A percentile compares a stretch with the other conserved stretches of the same genome.
Evolutionary conservation across 1,284 basidiomycete genomes (phyloP).

Genomic region (Microbotryum scabiosae): DNA sequence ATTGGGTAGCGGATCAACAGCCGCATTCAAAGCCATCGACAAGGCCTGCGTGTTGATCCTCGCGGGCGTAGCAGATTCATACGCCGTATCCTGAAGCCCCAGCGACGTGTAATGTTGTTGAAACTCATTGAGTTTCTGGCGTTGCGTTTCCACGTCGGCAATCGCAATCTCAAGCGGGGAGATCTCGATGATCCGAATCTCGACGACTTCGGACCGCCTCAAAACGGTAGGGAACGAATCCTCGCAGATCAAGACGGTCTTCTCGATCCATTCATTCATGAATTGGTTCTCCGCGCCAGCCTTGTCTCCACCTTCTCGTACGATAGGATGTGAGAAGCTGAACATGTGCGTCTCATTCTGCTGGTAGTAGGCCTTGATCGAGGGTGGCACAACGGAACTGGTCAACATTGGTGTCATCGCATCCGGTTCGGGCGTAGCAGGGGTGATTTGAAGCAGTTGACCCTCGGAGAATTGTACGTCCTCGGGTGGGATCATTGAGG

Average conservation of each 20-base stretch:
- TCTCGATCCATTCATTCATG: slow-evolving; percentile 64
- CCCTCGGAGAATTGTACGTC: slow-evolving; percentile 71
- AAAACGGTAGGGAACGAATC: slow-evolving; percentile 88
- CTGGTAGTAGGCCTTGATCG: slow-evolving; percentile 78
- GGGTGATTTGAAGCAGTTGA: slow-evolving; percentile 79
- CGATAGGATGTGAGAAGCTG: slow-evolving; percentile 62
- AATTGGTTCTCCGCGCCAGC: slow-evolving; percentile 28
- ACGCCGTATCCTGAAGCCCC: background rate
- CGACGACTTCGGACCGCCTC: slow-evolving; percentile 79
- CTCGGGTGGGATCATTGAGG: slow-evolving; percentile 64
- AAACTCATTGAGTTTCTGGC: slow-evolving; percentile 64
- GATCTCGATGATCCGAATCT: slow-evolving; percentile 63
- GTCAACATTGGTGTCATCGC: slow-evolving; percentile 68
- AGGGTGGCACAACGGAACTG: slow-evolving; percentile 67
- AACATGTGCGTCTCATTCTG: slow-evolving; percentile 50
- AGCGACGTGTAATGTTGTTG: slow-evolving; percentile 63
- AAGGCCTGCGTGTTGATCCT: slow-evolving; percentile 58
- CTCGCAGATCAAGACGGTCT: slow-evolving; percentile 56
- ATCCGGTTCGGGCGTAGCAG: slow-evolving; percentile 78
- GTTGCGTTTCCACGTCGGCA: slow-evolving; percentile 62
- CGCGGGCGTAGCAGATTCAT: background rate
- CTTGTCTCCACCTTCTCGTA: slow-evolving; percentile 53
- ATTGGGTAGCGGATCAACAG: slow-evolving; percentile 72
- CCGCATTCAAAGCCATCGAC: slow-evolving; percentile 77
- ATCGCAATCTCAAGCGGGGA: slow-evolving; percentile 79